Evolutionary conservation across 2,329 filamentous ascomycete genomes (phyloP), one percentile per base, ranked within the genome.

Genomic region (Dactylellina parvicollis): DNA sequence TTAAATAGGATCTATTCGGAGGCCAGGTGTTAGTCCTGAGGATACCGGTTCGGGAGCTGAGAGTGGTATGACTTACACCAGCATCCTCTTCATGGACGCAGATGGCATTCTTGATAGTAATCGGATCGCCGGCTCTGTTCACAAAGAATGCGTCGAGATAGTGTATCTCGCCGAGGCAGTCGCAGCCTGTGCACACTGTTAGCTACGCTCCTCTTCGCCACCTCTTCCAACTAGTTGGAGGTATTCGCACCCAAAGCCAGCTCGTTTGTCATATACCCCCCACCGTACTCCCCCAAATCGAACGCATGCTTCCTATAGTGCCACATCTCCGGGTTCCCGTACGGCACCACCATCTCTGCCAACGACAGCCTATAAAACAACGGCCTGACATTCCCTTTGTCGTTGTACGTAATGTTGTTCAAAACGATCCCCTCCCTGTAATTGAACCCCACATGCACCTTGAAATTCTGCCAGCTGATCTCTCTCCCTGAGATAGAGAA

Each of bases 71-170:
- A 14, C 69, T 55, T 32, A 73, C 69, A 4, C 93, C 93, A 1
- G 87, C 87, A 76, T 97, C 93, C 82, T 97, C 93, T 80, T 97
- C 93, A 81, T 97, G 93, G 76, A 97, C 93, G 80, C 93, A 97
- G 76, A 97, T 90, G 36, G 93, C 93, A 79, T 96, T 96, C 84
- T 96, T 94, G 83, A 96, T 92, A 0, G 88, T 90, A 2, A 88
- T 88, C 26, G 90, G 84, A n/a, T 86, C 86, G 22, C 93, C 93
- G 3, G 88, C 86, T 12, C 88, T 86, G 70, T 92, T 92, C 40
- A 93, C 90, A 79, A 96, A 95, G 9, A 90, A 87, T 1, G 92
- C 92, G 78, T 96, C 92, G 80, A 97, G 88, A 80, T 97, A 97
- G 80, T 95, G 91, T 77, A 97, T 96, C 0, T 89, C 87, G 12